These are phyloP conservation scores for Sclerotinia nivalis DNA, from an alignment of 2,329 filamentous ascomycete species.

Conservation along the genomic window DNA sequence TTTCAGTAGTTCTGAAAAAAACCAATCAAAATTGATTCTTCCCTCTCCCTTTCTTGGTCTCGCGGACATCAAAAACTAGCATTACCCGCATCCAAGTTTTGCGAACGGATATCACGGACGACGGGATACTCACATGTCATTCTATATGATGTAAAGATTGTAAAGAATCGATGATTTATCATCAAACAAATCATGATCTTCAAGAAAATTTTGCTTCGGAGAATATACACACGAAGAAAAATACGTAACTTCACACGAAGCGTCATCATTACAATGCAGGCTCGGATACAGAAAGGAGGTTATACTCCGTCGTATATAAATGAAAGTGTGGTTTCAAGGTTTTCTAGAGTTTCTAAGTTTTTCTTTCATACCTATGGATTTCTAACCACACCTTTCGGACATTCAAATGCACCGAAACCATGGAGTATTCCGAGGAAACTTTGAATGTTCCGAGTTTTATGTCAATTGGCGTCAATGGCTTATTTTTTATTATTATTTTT, in stretches of 20 bases:
- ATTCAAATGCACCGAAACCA: neutral
- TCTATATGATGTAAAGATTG: neutral
- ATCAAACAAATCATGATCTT: neutral
- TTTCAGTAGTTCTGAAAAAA: conserved; percentile 2
- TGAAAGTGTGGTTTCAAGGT: too few species aligned
- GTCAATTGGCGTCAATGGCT: too few species aligned
- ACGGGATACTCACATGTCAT: neutral
- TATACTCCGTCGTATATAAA: neutral
- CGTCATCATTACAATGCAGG: neutral
- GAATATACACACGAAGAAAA: neutral
- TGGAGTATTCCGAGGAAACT: neutral
- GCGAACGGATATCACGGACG: neutral
- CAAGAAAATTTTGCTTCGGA: neutral
- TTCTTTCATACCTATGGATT: neutral
- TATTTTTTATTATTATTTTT: too few species aligned
- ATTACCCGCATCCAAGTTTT: neutral
- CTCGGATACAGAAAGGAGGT: neutral
- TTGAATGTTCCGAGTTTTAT: neutral
- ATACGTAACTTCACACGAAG: neutral
- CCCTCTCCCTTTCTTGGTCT: neutral
- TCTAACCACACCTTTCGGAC: neutral
- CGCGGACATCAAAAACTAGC: neutral
- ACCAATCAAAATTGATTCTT: neutral
- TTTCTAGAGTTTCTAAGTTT: neutral
- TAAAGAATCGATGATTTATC: neutral